Evolutionary conservation across 1,139 yeast genomes (phyloP).

Genomic region (Pneumocystis sp.): DNA sequence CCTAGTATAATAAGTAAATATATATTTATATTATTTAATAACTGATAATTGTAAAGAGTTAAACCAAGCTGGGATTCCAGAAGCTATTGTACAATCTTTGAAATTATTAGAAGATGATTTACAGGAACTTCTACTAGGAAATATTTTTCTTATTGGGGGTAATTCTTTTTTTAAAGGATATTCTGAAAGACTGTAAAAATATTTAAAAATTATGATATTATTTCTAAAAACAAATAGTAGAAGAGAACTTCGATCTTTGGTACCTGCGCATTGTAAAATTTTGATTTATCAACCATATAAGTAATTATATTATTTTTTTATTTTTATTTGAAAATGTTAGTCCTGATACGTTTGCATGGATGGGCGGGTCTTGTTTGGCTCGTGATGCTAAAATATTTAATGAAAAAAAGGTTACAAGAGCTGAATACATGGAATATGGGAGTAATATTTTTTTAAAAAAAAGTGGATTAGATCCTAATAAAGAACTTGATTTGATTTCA

Average conservation of each 20-base stretch:
- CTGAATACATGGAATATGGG: constrained; percentile 79
- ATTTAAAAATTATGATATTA: constrained; percentile 14
- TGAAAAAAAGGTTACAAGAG: constrained; percentile 48
- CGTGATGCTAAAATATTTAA: constrained; percentile 34
- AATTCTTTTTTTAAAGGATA: constrained; percentile 58
- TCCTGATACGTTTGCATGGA: constrained; percentile 39
- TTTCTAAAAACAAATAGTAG: constrained; percentile 9
- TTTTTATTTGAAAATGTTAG: constrained; percentile 3
- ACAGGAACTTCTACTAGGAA: constrained; percentile 64
- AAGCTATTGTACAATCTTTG: constrained; percentile 57
- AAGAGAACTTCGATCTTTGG: constrained; percentile 22
- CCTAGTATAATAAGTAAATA: constrained; percentile 50
- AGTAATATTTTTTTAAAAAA: constrained; percentile 1
- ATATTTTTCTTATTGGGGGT: constrained; percentile 74
- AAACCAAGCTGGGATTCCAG: constrained; percentile 56
- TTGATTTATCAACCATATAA: constrained; percentile 34
- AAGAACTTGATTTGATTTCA: neutral
- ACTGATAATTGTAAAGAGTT: constrained; percentile 30
- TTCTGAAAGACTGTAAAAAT: constrained; percentile 34
- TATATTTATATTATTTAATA: neutral
- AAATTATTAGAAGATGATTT: constrained; percentile 58
- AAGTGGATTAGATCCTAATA: neutral
- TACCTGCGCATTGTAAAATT: constrained; percentile 28
- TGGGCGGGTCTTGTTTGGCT: constrained; percentile 40
- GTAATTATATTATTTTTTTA: constrained; percentile 8